A percentile compares a stretch with the other conserved stretches of the same genome.
phyloP scores from a whole-genome alignment of 495 filamentous ascomycete species.

The Neurospora cerealis region DNA sequence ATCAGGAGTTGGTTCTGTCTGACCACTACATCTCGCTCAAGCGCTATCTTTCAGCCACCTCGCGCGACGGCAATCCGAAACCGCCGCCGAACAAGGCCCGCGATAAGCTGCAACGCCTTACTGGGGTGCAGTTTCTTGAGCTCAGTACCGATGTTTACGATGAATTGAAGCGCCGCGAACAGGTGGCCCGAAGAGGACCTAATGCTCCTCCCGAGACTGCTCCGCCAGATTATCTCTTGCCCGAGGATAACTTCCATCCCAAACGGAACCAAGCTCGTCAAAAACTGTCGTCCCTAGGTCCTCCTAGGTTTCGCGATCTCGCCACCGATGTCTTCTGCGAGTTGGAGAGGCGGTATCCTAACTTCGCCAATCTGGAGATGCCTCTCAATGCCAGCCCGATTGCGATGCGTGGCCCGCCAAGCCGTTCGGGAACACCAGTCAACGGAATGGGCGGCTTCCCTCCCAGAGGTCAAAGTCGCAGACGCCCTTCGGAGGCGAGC shows the following conservation, averaged over 20 bases:
- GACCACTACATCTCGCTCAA: conserved; percentile 78
- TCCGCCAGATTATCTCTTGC: conserved; percentile 61
- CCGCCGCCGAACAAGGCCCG: conserved; percentile 75
- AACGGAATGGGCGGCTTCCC: conserved; percentile 36
- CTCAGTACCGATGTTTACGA: conserved; percentile 96
- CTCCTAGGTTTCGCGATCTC: conserved; percentile 76
- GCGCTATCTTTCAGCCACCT: conserved; percentile 59
- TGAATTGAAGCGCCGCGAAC: conserved; percentile 79
- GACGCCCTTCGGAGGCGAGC: conserved; percentile 45
- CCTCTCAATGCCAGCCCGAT: conserved; percentile 61
- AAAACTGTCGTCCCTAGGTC: conserved; percentile 80
- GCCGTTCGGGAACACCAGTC: conserved; percentile 46
- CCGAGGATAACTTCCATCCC: conserved; percentile 82
- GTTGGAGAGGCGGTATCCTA: conserved; percentile 80
- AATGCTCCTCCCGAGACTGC: conserved; percentile 42
- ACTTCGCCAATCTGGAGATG: conserved; percentile 58
- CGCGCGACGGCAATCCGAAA: conserved; percentile 64
- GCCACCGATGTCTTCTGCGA: conserved; percentile 95
- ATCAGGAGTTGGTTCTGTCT: conserved; percentile 44
- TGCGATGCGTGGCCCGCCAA: conserved; percentile 43
- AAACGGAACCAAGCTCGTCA: conserved; percentile 94
- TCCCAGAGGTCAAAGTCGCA: conserved; percentile 32
- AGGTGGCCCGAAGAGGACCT: conserved; percentile 39
- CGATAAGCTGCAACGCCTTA: conserved; percentile 85
- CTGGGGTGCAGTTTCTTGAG: conserved; percentile 88